Percentiles rank a stretch among this genome's conserved stretches.
These are phyloP conservation scores for Isoetes taiwanensis DNA, from an alignment of 75 land plant species.

Conservation along the genomic window DNA sequence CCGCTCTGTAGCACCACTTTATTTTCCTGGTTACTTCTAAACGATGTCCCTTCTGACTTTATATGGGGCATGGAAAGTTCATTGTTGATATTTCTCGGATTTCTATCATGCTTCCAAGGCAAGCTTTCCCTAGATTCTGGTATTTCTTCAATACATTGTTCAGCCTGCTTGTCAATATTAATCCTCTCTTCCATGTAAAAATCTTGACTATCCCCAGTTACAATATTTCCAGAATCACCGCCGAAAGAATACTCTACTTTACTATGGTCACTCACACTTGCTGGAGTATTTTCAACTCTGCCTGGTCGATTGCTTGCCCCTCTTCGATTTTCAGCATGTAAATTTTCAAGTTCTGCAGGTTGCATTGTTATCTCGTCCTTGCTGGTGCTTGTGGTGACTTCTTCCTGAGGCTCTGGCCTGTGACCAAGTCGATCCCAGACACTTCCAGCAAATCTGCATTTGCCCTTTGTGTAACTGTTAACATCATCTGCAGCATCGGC, in stretches of 20 bases:
- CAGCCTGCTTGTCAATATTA: not conserved
- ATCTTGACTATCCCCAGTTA: not conserved
- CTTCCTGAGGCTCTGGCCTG: too few relatives aligned
- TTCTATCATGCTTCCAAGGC: too few relatives aligned
- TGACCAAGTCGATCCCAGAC: conserved; percentile 65
- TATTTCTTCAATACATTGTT: not conserved
- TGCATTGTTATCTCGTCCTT: too few relatives aligned
- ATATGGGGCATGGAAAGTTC: too few relatives aligned
- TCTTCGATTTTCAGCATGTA: too few relatives aligned
- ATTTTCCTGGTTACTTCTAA: too few relatives aligned
- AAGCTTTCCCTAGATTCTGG: too few relatives aligned
- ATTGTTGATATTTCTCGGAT: too few relatives aligned
- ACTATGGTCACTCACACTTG: not conserved
- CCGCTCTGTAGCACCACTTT: too few relatives aligned
- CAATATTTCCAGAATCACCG: not conserved
- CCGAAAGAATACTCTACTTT: not conserved
- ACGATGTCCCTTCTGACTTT: too few relatives aligned
- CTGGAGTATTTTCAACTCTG: not conserved
- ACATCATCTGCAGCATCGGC: conserved; percentile 72
- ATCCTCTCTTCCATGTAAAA: not conserved
- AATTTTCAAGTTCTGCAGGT: too few relatives aligned
- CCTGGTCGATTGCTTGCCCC: not conserved
- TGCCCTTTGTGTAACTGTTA: conserved; percentile 8
- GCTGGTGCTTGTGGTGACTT: too few relatives aligned
- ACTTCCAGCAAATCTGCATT: conserved; percentile 24